Percentiles rank a stretch among this genome's conserved stretches.
Evolutionary conservation across 495 filamentous ascomycete species (phyloP).

Genomic region (Letharia lupina): DNA sequence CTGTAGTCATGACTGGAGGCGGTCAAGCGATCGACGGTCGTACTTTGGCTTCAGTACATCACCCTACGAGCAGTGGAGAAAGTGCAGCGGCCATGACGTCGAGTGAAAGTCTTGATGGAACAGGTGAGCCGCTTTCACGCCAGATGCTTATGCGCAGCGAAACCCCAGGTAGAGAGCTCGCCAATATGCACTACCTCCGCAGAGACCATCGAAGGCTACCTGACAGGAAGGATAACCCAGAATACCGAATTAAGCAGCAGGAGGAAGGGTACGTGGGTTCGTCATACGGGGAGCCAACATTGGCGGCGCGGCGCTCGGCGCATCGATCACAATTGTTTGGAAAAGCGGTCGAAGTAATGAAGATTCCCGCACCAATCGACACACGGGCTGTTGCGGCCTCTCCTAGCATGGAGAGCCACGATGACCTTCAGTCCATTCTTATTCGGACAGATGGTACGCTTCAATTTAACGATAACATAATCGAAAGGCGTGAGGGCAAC

Average conservation of each 20-base stretch:
- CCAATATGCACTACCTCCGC: constrained; percentile 17
- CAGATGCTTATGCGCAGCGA: constrained; percentile 5
- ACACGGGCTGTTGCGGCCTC: constrained; percentile 26
- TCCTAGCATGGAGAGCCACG: constrained; percentile 30
- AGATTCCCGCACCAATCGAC: constrained; percentile 31
- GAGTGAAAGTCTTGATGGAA: constrained; percentile 62
- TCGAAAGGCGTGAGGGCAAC: constrained; percentile 34
- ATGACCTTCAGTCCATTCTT: constrained; percentile 23
- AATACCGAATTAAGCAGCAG: constrained; percentile 9
- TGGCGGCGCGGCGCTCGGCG: constrained; percentile 45
- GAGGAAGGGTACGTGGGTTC: constrained; percentile 1
- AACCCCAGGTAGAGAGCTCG: constrained; percentile 1
- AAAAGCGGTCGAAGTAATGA: constrained; percentile 37
- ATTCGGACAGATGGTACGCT: not conserved
- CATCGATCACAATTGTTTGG: constrained; percentile 36
- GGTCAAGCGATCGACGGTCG: constrained; percentile 54
- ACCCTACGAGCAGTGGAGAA: constrained; percentile 17
- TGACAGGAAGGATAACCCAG: constrained; percentile 17
- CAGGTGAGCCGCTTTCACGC: constrained; percentile 24
- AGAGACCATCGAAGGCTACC: constrained; percentile 21
- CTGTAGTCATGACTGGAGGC: constrained; percentile 78
- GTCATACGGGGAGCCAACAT: constrained; percentile 30
- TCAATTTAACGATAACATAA: constrained; percentile 24
- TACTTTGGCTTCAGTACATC: constrained; percentile 29
- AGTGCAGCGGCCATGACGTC: constrained; percentile 55